Evolutionary conservation across 148 eudicot genomes (phyloP).

Genomic region (Persicaria tinctoria): DNA sequence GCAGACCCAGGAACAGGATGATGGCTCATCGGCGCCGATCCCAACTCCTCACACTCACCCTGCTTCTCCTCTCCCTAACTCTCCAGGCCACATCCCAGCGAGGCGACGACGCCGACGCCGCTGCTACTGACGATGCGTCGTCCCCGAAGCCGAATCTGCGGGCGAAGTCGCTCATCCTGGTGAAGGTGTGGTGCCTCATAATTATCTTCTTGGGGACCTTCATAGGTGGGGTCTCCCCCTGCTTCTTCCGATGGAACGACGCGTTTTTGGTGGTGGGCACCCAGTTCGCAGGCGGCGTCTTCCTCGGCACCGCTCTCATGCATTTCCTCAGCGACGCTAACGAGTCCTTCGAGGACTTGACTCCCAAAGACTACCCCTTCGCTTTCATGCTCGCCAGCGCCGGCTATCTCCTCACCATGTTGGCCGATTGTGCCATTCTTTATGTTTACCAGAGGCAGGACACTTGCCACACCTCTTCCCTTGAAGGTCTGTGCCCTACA

Average conservation of each 20-base stretch:
- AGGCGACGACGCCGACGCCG: conserved; percentile 15
- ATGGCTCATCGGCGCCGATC: neutral
- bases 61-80: conserved; percentile 20
- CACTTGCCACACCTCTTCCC: neutral
- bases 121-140: neutral
- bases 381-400: conserved; percentile 59
- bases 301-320: conserved; percentile 60
- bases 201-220: conserved; percentile 43
- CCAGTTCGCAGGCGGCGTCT: conserved; percentile 65
- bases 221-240: conserved; percentile 53
- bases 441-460: conserved; percentile 25
- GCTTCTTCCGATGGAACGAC: conserved; percentile 54
- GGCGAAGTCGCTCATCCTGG: conserved; percentile 32
- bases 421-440: conserved; percentile 38
- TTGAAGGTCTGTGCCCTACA: conserved; percentile 39
- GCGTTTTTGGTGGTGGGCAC: conserved; percentile 56
- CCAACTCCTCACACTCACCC: neutral
- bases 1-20: neutral
- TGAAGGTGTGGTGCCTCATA: conserved; percentile 50
- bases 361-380: conserved; percentile 43
- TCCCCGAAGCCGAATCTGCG: conserved; percentile 24
- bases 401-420: conserved; percentile 59
- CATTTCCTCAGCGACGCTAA: conserved; percentile 63
- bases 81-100: conserved; percentile 20
- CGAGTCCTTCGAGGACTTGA: conserved; percentile 50